These are phyloP conservation scores for Drechslera avenae DNA, from an alignment of 2,329 filamentous ascomycete species.

Conservation along the genomic window DNA sequence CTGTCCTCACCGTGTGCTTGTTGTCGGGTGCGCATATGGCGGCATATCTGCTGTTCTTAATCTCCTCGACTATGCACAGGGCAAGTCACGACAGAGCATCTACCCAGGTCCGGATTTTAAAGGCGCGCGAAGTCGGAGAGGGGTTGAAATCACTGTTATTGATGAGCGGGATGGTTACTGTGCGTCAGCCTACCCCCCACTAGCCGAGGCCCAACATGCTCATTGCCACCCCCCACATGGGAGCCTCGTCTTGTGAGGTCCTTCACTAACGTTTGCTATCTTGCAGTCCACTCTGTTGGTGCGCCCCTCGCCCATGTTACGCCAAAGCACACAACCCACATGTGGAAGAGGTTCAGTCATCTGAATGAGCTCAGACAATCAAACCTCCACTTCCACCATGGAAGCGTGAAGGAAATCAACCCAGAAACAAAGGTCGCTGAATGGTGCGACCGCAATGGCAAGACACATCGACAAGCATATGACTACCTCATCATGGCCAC, in stretches of 20 bases:
- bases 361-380: conserved; percentile 68
- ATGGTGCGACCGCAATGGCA: conserved; percentile 57
- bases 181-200: conserved; percentile 51
- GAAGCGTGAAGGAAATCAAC: conserved; percentile 66
- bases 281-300: conserved; percentile 73
- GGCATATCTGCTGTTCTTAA: conserved; percentile 71
- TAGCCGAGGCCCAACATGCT: conserved; percentile 23
- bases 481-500: conserved; percentile 78
- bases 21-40: conserved; percentile 75
- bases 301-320: conserved; percentile 73
- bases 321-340: conserved; percentile 65
- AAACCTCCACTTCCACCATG: conserved; percentile 68
- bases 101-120: conserved; percentile 46
- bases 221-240: conserved; percentile 10
- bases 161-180: conserved; percentile 86
- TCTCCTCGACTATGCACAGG: conserved; percentile 68
- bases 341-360: conserved; percentile 72
- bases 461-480: conserved; percentile 58
- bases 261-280: conserved; percentile 24
- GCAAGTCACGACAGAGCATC: conserved; percentile 56
- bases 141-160: conserved; percentile 72
- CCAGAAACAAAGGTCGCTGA: conserved; percentile 63
- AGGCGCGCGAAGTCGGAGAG: conserved; percentile 52
- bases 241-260: conserved; percentile 10
- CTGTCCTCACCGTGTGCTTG: conserved; percentile 56